phyloP scores from a whole-genome alignment of 306 rosid species.

The Dryas drummondii region DNA sequence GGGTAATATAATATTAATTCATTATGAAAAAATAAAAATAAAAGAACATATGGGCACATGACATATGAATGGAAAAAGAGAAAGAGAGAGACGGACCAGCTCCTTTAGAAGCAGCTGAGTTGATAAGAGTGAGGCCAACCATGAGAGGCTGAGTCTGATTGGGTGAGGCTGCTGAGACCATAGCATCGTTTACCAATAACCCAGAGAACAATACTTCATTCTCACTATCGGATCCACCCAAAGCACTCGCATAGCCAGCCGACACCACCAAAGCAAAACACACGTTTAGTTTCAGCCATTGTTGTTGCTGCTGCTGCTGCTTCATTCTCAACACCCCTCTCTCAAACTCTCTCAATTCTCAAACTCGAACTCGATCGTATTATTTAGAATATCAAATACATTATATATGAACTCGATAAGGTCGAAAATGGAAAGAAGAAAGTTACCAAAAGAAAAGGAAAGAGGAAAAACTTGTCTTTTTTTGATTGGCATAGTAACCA shows the following conservation, averaged over 20 bases:
- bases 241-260: background rate
- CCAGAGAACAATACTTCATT: too few relatives aligned
- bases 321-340: background rate
- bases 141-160: slow-evolving; percentile 40
- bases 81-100: slow-evolving; percentile 52
- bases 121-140: slow-evolving; percentile 70
- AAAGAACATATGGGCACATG: too few relatives aligned
- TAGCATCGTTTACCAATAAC: background rate
- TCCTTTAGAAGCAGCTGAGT: slow-evolving; percentile 67
- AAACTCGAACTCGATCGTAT: too few relatives aligned
- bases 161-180: slow-evolving; percentile 23
- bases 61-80: background rate
- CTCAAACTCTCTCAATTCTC: background rate
- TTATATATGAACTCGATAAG: background rate
- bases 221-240: too few relatives aligned
- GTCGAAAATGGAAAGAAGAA: background rate
- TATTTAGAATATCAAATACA: too few relatives aligned
- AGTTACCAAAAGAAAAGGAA: too few relatives aligned
- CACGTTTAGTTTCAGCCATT: background rate
- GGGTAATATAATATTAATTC: too few relatives aligned
- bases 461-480: too few relatives aligned
- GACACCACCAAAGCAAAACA: background rate
- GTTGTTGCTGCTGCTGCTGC: background rate
- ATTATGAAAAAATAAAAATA: too few relatives aligned
- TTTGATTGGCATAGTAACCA: too few relatives aligned